Conservation (phyloP, 176 grass and related monocot genomes). For the Musa troglodytarum region DNA sequence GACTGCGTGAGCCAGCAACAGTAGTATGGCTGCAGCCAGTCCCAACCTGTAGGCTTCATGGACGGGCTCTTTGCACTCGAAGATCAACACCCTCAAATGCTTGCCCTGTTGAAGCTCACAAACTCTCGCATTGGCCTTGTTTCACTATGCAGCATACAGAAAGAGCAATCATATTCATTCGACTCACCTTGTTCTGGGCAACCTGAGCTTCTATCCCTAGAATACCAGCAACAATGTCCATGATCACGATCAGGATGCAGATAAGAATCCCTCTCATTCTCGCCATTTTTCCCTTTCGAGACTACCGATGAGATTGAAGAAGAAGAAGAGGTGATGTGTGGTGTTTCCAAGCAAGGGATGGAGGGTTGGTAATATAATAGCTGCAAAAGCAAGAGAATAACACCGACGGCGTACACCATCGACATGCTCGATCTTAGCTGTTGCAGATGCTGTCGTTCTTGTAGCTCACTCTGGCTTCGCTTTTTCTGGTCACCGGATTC, state of each 20-base stretch:
- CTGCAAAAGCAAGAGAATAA: not conserved
- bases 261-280: constrained; percentile 35
- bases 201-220: constrained; percentile 79
- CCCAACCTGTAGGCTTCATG: constrained; percentile 74
- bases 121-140: too few species aligned
- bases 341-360: too few species aligned
- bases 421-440: constrained; percentile 38
- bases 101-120: constrained; percentile 27
- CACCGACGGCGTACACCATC: not conserved
- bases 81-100: constrained; percentile 62
- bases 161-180: not conserved
- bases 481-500: constrained; percentile 47
- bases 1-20: constrained; percentile 56
- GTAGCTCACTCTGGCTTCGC: constrained; percentile 30
- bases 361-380: not conserved
- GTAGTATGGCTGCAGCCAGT: constrained; percentile 54
- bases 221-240: constrained; percentile 81
- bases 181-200: constrained; percentile 68
- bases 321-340: not conserved
- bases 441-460: constrained; percentile 38
- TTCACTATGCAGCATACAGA: too few species aligned
- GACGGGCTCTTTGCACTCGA: constrained; percentile 73
- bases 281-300: constrained; percentile 33
- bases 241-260: constrained; percentile 63
- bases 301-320: constrained; percentile 1